These are phyloP conservation scores for Lepiota brunneoincarnata DNA, from an alignment of 768 basidiomycete genomes.

Conservation along the genomic window DNA sequence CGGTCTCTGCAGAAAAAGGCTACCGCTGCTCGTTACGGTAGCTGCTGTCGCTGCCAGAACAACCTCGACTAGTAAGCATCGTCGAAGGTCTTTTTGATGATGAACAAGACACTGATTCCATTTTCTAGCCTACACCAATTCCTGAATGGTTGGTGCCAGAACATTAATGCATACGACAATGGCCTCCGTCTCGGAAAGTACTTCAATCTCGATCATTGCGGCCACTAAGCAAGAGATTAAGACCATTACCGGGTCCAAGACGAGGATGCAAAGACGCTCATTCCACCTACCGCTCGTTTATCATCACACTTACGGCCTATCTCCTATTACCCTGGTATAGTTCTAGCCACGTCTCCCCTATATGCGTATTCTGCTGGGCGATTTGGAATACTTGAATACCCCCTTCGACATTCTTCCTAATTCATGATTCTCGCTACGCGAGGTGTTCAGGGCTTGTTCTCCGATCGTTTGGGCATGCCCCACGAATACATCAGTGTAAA, in stretches of 20 bases:
- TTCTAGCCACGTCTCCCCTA: not conserved
- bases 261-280: not conserved
- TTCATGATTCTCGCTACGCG: not conserved
- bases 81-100: not conserved
- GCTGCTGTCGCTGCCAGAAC: conserved; percentile 73
- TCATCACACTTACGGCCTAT: not conserved
- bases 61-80: conserved; percentile 80
- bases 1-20: conserved; percentile 40
- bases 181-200: conserved; percentile 54
- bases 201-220: conserved; percentile 58
- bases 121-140: conserved; percentile 58
- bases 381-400: conserved; percentile 5
- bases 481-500: not conserved
- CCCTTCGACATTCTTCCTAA: not conserved
- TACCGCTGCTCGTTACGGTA: conserved; percentile 49
- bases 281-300: conserved; percentile 3
- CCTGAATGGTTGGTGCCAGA: conserved; percentile 71
- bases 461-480: not conserved
- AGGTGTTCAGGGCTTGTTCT: not conserved
- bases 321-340: not conserved
- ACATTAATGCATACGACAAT: conserved; percentile 47
- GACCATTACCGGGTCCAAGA: not conserved
- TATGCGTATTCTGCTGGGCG: not conserved
- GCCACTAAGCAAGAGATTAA: conserved; percentile 1
- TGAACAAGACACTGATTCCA: not conserved